A percentile compares a stretch with the other conserved stretches of the same genome.
These are phyloP conservation scores for Nicotiana tomentosiformis DNA, from an alignment of 257 asterid genomes.

Conservation along the genomic window DNA sequence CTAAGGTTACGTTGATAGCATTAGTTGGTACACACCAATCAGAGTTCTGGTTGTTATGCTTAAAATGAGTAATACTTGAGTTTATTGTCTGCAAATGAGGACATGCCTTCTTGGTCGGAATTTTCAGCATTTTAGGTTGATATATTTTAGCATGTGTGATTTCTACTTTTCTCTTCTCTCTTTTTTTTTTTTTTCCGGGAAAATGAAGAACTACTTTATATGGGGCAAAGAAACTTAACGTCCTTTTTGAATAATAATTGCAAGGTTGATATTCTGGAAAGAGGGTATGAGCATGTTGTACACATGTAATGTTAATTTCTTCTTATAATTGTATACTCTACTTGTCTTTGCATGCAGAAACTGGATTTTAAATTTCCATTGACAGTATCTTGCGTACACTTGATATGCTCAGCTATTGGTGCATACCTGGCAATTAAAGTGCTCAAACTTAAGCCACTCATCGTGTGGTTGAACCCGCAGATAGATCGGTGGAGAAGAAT, in stretches of 20 bases:
- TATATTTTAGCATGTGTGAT: neutral
- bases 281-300: neutral
- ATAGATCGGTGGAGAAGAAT: constrained; percentile 64
- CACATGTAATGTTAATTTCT: neutral
- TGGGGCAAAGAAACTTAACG: neutral
- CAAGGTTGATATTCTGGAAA: neutral
- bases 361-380: neutral
- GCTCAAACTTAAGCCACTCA: constrained; percentile 68
- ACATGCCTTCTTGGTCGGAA: neutral
- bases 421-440: constrained; percentile 60
- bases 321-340: neutral
- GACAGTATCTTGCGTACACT: constrained; percentile 24
- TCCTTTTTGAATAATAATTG: neutral
- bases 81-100: neutral
- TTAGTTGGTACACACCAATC: neutral
- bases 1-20: neutral
- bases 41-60: neutral
- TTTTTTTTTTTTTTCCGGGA: neutral
- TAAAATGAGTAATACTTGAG: neutral
- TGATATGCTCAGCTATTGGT: constrained; percentile 57
- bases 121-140: neutral
- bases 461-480: constrained; percentile 50
- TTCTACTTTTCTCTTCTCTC: neutral
- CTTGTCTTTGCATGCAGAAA: neutral
- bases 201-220: neutral